phyloP scores from a whole-genome alignment of 176 grass and related monocot species.

The Carex myosuroides region DNA sequence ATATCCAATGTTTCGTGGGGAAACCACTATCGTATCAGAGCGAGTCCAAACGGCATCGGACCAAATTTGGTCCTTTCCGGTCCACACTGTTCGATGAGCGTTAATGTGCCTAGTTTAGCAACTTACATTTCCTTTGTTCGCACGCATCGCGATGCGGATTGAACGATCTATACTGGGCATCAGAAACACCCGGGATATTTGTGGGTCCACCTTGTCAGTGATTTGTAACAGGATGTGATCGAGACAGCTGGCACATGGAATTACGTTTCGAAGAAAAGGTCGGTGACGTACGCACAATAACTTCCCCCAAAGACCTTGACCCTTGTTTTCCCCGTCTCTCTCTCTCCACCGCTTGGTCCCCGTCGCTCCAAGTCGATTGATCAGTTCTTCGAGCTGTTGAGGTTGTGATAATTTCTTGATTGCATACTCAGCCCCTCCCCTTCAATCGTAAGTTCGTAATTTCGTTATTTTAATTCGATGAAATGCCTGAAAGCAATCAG shows the following conservation, averaged over 20 bases:
- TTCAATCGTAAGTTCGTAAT: neutral
- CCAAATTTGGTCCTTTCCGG: too few species aligned
- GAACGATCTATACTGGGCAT: too few species aligned
- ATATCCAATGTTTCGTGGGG: neutral
- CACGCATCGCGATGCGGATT: too few species aligned
- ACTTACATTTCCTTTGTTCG: too few species aligned
- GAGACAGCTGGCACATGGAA: neutral
- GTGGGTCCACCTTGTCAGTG: neutral
- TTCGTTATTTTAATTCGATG: neutral
- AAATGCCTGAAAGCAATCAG: neutral
- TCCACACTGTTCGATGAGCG: too few species aligned
- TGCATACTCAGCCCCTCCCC: neutral
- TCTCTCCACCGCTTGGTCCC: neutral
- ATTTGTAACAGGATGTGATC: neutral
- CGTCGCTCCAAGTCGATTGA: neutral
- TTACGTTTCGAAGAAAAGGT: neutral
- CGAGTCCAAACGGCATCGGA: too few species aligned
- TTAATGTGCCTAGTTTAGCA: too few species aligned
- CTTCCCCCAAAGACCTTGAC: neutral
- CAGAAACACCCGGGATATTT: neutral
- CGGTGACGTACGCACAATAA: neutral
- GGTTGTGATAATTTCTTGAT: neutral
- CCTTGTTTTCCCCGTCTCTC: neutral
- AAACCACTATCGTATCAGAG: too few species aligned
- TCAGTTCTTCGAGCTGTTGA: neutral